A percentile compares a stretch with the other conserved stretches of the same genome.
Evolutionary conservation across 805 yeast species (phyloP).

Genomic region (Suhomyces tanzawaensis): DNA sequence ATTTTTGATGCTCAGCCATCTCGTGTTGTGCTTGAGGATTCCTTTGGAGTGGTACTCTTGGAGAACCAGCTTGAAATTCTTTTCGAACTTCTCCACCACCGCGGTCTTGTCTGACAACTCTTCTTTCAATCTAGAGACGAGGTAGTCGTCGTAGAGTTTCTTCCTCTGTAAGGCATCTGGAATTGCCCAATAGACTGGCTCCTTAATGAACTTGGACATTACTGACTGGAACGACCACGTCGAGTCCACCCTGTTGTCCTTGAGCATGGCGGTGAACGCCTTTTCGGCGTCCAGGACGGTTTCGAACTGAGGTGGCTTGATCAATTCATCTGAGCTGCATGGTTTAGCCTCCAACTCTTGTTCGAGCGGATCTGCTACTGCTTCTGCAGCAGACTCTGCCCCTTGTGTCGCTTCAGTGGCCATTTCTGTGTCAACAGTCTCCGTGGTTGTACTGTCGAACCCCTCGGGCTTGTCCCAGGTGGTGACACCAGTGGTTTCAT

Average conservation of each 20-base stretch:
- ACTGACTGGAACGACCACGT: slow-evolving; percentile 74
- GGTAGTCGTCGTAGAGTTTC: slow-evolving; percentile 61
- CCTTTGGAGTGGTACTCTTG: slow-evolving; percentile 27
- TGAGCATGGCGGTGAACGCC: slow-evolving; percentile 52
- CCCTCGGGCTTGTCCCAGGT: slow-evolving; percentile 79
- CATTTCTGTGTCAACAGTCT: slow-evolving; percentile 8
- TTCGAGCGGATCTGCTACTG: slow-evolving; percentile 16
- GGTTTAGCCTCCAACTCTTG: slow-evolving; percentile 21
- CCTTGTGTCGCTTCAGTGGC: slow-evolving; percentile 11
- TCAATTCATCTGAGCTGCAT: slow-evolving; percentile 19
- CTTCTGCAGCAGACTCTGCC: slow-evolving; percentile 7
- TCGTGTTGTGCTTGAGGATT: slow-evolving; percentile 52
- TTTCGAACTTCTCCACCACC: slow-evolving; percentile 54
- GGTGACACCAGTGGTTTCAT: slow-evolving; percentile 59
- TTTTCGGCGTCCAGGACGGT: slow-evolving; percentile 38
- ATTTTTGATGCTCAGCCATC: slow-evolving; percentile 62
- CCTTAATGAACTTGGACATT: slow-evolving; percentile 53
- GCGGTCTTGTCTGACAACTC: slow-evolving; percentile 53
- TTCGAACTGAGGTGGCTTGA: slow-evolving; percentile 20
- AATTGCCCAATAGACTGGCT: slow-evolving; percentile 67
- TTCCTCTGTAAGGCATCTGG: slow-evolving; percentile 60
- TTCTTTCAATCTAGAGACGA: slow-evolving; percentile 40
- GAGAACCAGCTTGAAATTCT: slow-evolving; percentile 51
- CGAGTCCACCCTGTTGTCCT: slow-evolving; percentile 57
- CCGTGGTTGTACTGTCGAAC: slow-evolving; percentile 15